A percentile compares a stretch with the other conserved stretches of the same genome.
Evolutionary conservation across 352 stramenopile species (phyloP).

Genomic region (Phytophthora agathidicida): DNA sequence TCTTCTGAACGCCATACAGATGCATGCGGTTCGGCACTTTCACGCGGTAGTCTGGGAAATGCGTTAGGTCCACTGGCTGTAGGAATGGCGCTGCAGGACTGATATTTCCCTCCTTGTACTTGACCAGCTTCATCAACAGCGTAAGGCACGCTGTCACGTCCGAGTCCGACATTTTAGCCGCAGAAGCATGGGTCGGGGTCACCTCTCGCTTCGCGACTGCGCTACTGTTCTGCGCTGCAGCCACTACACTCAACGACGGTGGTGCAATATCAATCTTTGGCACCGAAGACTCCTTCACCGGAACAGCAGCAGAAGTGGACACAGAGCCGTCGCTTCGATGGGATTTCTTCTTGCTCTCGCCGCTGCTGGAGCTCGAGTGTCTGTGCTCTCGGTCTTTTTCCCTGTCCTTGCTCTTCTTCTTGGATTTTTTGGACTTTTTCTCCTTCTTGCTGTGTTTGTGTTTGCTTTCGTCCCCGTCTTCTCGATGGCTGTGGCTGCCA

Average conservation of each 20-base stretch:
- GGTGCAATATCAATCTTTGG: background rate
- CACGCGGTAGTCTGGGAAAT: constrained; percentile 87
- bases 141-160: constrained; percentile 58
- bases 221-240: constrained; percentile 23
- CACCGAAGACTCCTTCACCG: background rate
- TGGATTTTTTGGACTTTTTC: constrained; percentile 77
- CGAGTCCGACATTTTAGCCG: constrained; percentile 62
- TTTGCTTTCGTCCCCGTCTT: constrained; percentile 45
- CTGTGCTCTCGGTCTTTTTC: constrained; percentile 55
- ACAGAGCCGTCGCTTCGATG: constrained; percentile 32
- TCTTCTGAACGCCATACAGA: constrained; percentile 85
- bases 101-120: constrained; percentile 82
- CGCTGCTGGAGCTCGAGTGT: constrained; percentile 39
- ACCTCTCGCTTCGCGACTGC: constrained; percentile 30
- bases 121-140: constrained; percentile 86
- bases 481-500: constrained; percentile 20
- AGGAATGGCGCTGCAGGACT: constrained; percentile 79
- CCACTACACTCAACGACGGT: constrained; percentile 1
- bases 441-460: constrained; percentile 69
- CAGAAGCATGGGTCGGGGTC: constrained; percentile 2
- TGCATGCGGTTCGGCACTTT: constrained; percentile 89
- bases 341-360: constrained; percentile 50
- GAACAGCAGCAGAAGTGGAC: constrained; percentile 2
- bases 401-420: constrained; percentile 74
- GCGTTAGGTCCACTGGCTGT: constrained; percentile 78